Base-by-base conservation (phyloP, 495 filamentous ascomycete species). In the Penicillium simplicissimum region DNA sequence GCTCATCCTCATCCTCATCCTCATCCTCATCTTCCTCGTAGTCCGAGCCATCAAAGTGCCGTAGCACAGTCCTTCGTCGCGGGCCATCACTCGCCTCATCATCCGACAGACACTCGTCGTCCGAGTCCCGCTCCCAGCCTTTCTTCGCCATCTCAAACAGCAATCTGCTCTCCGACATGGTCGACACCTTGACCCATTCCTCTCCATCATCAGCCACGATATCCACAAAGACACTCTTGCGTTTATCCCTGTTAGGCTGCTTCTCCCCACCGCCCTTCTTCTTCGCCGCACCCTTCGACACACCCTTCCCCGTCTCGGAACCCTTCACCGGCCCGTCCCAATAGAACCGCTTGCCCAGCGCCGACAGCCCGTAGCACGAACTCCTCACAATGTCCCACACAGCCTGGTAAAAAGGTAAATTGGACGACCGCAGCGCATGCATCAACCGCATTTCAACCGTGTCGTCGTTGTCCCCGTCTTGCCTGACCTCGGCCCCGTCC, bases 71-170 rank as follows among this genome's bases (percentile, higher is more conserved):
- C 36, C 74, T 60, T 49, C 25, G 37, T 21, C 13, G 37, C 3
- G 52, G 47, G 14, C 59, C 58, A 17, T 19, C 64, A 55, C 54
- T 75, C 62, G 69, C 72, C 28, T 76, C 79, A n/a, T n/a, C n/a
- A 21, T 75, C 74, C 11, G 69, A 69, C 13, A 58, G n/a, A 25
- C 73, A 73, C 35, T 74, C 75, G 62, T 79, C 79, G 17, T 64
- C 67, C 52, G 55, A 62, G n/a, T 70, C 69, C 23, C 68, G 72
- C 64, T 85, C 84, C 83, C 84, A 87, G 8, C 84, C 84, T 49
- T 82, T 84, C 71, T 87, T 82, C n/a, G 85, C 85, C 67, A 88
- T 82, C 55, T 88, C 85, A 61, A 85, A 82, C 43, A 86, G 66
- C 33, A 88, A 70, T 54, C 85, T 79, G 42, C 69, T 79, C 59